Conservation (phyloP, 495 filamentous ascomycete species). For the Penicillium daleae region DNA sequence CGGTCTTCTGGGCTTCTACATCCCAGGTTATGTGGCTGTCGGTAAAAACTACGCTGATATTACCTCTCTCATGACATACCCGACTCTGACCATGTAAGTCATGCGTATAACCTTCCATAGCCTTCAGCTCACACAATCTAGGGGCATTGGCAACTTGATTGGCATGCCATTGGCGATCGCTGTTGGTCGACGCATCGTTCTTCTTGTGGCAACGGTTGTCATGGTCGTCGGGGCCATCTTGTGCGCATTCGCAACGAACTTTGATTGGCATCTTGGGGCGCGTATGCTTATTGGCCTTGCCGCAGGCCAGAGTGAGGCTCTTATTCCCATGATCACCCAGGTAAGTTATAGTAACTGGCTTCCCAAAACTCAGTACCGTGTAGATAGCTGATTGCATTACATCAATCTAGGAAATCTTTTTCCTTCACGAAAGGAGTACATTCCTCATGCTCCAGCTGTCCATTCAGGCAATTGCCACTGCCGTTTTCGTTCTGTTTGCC, state of each 20-base stretch:
- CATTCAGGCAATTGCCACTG: constrained; percentile 34
- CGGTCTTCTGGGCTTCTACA: constrained; percentile 31
- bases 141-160: constrained; percentile 5
- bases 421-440: constrained; percentile 40
- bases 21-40: constrained; percentile 13
- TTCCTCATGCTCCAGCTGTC: constrained; percentile 39
- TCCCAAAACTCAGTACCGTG: not conserved
- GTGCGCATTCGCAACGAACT: constrained; percentile 20
- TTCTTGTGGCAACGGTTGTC: not conserved
- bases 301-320: constrained; percentile 9
- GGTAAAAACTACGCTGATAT: not conserved
- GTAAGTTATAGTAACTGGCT: constrained; percentile 1
- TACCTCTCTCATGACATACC: constrained; percentile 4
- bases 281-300: constrained; percentile 24
- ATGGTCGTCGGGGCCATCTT: constrained; percentile 5
- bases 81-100: constrained; percentile 3
- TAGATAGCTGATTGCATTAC: not conserved
- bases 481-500: constrained; percentile 36
- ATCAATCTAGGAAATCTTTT: constrained; percentile 35
- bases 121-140: not conserved
- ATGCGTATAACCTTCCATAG: not conserved
- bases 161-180: constrained; percentile 5
- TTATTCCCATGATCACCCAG: constrained; percentile 38
- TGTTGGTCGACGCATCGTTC: not conserved
- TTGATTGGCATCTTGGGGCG: constrained; percentile 17